Evolutionary conservation across 805 yeast genomes (phyloP), one percentile per base, ranked within the genome.

Genomic region (Kazachstania taianensis): DNA sequence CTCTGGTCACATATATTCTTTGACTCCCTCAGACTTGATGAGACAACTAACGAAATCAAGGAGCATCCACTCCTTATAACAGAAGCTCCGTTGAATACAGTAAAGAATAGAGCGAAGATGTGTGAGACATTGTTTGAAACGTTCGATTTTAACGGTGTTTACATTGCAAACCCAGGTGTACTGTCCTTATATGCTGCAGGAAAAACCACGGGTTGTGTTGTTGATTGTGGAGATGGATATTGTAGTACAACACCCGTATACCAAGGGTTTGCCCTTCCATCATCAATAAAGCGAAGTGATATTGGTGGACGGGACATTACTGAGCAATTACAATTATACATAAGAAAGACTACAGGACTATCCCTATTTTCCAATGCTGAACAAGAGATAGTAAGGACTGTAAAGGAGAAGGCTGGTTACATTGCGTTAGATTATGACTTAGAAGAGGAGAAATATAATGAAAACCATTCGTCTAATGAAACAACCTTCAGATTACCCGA

Each of bases 211-310:
- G 97, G 96, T 1, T 72, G 84, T 26, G 94, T 84, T 3, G 52
- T 89, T 9, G 96, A 87, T 52, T 72, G 80, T n/a, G 96, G 96
- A 5, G 96, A 87, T 56, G 96, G 96, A 4, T 94, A 85, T 18
- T 72, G 82, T 27, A 87, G 82, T 50, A 69, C 81, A 7, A 94
- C 85, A 2, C 96, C 96, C 0, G 84, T 89, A 0, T 89, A 75
- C 57, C 86, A 85, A 41, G 97, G 97, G 5, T 87, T 84, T 55
- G 68, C 87, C 9, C 54, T 87, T 12, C 78, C 87, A 0, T 67
- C 78, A 2, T 75, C 87, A 2, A 74, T 83, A 17, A 72, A 73
- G 54, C 60, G 96, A 37, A 65, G 81, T 41, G 92, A 86, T 52
- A 55, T 85, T 18, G 96, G 92, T 0, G 97, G 97, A 0, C 56